Evolutionary conservation across 495 filamentous ascomycete species (phyloP).

Genomic region (Filosporella fistucella): DNA sequence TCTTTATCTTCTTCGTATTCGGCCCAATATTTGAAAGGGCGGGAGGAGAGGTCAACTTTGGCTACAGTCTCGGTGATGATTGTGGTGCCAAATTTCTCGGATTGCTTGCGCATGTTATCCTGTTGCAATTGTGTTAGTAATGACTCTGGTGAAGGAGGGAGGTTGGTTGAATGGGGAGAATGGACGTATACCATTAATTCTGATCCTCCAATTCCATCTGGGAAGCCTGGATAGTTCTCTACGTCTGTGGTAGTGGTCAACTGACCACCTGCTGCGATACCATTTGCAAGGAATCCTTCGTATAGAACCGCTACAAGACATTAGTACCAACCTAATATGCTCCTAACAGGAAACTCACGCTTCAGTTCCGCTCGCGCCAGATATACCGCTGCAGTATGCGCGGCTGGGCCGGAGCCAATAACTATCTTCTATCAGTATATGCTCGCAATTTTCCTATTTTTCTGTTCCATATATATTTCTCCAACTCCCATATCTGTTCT

Average conservation of each 20-base stretch:
- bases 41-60: constrained; percentile 76
- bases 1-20: constrained; percentile 74
- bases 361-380: constrained; percentile 89
- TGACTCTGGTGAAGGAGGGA: too few species aligned
- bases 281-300: constrained; percentile 96
- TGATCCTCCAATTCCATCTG: constrained; percentile 75
- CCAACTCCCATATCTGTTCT: neutral
- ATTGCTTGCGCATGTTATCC: constrained; percentile 91
- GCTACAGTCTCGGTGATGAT: constrained; percentile 90
- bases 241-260: constrained; percentile 97
- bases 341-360: constrained; percentile 35
- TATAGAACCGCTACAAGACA: constrained; percentile 64
- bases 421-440: constrained; percentile 29
- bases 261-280: constrained; percentile 93
- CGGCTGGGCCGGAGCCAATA: constrained; percentile 92
- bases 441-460: constrained; percentile 11
- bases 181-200: constrained; percentile 67
- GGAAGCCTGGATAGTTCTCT: constrained; percentile 97
- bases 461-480: neutral
- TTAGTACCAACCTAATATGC: constrained; percentile 8
- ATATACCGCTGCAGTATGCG: constrained; percentile 96
- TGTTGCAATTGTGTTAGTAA: constrained; percentile 24
- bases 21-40: constrained; percentile 88
- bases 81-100: constrained; percentile 82
- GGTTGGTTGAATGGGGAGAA: neutral